Base-by-base conservation (phyloP, 192 early-diverging fungal genomes). In the Rhizophlyctis rosea region DNA sequence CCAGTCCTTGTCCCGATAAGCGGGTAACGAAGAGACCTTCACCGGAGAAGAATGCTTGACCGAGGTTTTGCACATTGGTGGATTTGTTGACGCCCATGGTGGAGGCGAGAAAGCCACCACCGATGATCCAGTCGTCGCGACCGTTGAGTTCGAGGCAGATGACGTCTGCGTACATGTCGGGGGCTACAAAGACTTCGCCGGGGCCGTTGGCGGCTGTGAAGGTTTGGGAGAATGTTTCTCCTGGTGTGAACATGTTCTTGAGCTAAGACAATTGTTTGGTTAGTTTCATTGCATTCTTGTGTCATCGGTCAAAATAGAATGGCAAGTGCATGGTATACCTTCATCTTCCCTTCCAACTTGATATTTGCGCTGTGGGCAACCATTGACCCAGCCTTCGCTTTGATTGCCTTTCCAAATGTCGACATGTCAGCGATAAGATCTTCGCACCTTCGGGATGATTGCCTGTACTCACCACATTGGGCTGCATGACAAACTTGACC, bases 11-110 rank as follows among this genome's bases (percentile, higher is more conserved):
- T 9, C 60, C 60, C 9, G 56, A 14, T 7, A 61, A 21, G 27
- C 51, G 14, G 23, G 47, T 61, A 24, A 61, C 60, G 29, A 56
- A 57, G 29, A 61, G 56, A 28, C 60, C 60, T 61, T 61, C 60
- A 29, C 60, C 60, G 11, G 60, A 61, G 29, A 61, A 57, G 9
- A 61, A 11, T 4, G 60, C 60, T 50, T 27, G 7, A 28, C 60
- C 52, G 29, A 61, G 35, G 7, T 7, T 9, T 7, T 61, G 51
- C n/a, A 33, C 29, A 7, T 61, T 61, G 36, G 60, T 57, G 47
- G 47, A 9, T 61, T 61, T 61, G 16, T n/a, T 60, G 47, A 61
- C 52, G 27, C 54, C 54, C 5, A 4, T 28, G 30, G 60, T 61
- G 13, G 13, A 25, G 54, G 27, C 18, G 16, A 61, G 60, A 28